Conservation (phyloP, 306 rosid genomes). For the Sesbania bispinosa region DNA sequence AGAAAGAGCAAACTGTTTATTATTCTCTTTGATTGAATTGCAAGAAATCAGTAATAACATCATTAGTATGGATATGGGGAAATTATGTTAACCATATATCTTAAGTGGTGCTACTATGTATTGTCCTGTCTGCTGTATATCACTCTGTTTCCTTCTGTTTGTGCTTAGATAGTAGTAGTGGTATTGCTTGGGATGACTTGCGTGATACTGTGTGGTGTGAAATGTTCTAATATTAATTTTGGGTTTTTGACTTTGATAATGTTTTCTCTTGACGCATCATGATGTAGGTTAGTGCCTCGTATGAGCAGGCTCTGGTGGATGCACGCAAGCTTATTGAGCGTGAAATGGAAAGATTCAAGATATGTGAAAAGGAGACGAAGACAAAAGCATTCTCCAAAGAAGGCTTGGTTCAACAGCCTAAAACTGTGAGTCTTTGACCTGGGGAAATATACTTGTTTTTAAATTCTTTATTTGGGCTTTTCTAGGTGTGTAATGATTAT, state of each 20-base stretch:
- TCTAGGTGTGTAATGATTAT: constrained; percentile 3
- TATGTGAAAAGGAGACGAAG: constrained; percentile 96
- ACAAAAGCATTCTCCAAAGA: constrained; percentile 98
- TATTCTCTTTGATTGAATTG: too few relatives aligned
- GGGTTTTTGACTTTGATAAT: constrained; percentile 23
- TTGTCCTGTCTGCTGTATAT: constrained; percentile 7
- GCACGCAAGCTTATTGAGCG: constrained; percentile 94
- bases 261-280: constrained; percentile 33
- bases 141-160: too few relatives aligned
- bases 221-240: not conserved
- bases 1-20: too few relatives aligned
- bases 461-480: not conserved
- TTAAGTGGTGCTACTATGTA: not conserved
- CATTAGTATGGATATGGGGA: not conserved
- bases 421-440: constrained; percentile 64
- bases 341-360: constrained; percentile 98
- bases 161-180: too few relatives aligned
- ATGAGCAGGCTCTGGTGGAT: constrained; percentile 97
- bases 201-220: not conserved
- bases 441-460: not conserved
- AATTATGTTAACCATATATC: not conserved
- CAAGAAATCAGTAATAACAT: not conserved
- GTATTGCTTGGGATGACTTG: constrained; percentile 3
- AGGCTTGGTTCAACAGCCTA: constrained; percentile 96
- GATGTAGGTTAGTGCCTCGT: constrained; percentile 93